Evolutionary conservation across 2,329 filamentous ascomycete genomes (phyloP).

Genomic region (Pseudopyrenochaeta lycopersici): DNA sequence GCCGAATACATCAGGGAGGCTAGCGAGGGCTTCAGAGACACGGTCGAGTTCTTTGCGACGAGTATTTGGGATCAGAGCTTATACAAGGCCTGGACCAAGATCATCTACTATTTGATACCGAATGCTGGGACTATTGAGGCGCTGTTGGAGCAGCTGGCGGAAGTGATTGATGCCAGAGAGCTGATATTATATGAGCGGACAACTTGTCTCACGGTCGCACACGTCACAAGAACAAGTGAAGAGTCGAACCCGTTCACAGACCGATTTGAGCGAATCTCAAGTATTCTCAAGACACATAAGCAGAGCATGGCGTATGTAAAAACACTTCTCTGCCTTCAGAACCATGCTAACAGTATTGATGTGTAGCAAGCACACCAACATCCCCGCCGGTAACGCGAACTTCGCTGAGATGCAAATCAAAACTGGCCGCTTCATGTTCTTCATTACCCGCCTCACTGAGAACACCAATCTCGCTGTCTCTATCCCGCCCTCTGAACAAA

Average conservation of each 20-base stretch:
- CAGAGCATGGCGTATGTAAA: slow-evolving; percentile 68
- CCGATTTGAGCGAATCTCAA: slow-evolving; percentile 92
- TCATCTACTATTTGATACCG: slow-evolving; percentile 97
- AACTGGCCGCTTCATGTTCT: slow-evolving; percentile 84
- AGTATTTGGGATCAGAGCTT: slow-evolving; percentile 99
- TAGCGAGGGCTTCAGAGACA: slow-evolving; percentile 71
- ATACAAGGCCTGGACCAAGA: slow-evolving; percentile 98
- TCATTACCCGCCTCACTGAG: slow-evolving; percentile 93
- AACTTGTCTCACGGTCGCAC: slow-evolving; percentile 95
- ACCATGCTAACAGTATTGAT: slow-evolving; percentile 1
- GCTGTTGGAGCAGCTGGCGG: slow-evolving; percentile 82
- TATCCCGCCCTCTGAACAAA: slow-evolving; percentile 87
- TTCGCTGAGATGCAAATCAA: slow-evolving; percentile 85
- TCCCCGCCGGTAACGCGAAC: slow-evolving; percentile 81
- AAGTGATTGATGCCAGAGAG: slow-evolving; percentile 90
- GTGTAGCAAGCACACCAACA: slow-evolving; percentile 77
- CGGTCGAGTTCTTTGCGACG: slow-evolving; percentile 86
- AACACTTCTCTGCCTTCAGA: slow-evolving; percentile 21
- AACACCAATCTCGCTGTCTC: slow-evolving; percentile 97
- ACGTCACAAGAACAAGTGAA: slow-evolving; percentile 80
- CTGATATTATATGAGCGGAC: slow-evolving; percentile 94
- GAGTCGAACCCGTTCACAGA: slow-evolving; percentile 87
- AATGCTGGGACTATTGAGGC: slow-evolving; percentile 89
- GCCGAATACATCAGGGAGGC: slow-evolving; percentile 79
- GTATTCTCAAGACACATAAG: slow-evolving; percentile 99